Conservation (phyloP, 2,329 filamentous ascomycete species). For the Ophiosphaerella korrae region DNA sequence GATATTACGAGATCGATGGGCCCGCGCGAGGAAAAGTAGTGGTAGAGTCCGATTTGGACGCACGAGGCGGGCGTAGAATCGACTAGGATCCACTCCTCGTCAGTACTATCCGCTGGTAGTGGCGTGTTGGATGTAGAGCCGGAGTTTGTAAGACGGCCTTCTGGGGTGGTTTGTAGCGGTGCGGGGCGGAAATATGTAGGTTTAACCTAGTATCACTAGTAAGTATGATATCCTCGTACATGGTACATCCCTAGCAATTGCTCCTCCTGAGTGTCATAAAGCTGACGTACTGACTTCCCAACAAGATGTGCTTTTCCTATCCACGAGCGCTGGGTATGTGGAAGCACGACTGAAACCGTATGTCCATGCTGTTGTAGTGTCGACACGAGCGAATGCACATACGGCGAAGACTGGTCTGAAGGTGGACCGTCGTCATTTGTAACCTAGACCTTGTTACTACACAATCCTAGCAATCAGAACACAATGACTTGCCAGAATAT, state of each 20-base stretch:
- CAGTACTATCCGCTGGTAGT: constrained; percentile 34
- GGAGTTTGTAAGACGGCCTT: constrained; percentile 45
- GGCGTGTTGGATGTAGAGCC: constrained; percentile 43
- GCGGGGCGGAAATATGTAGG: constrained; percentile 80
- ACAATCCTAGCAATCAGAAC: constrained; percentile 1
- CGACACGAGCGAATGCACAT: constrained; percentile 54
- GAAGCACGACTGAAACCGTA: constrained; percentile 87
- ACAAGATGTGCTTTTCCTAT: constrained; percentile 98
- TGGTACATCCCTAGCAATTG: neutral
- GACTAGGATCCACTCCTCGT: constrained; percentile 58
- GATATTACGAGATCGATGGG: constrained; percentile 55
- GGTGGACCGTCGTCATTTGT: constrained; percentile 60
- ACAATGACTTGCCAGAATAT: constrained; percentile 42
- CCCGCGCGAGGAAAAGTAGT: constrained; percentile 52
- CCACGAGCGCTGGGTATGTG: constrained; percentile 92
- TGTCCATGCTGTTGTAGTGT: constrained; percentile 69
- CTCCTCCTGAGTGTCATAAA: too few relatives aligned
- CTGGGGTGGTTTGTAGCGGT: constrained; percentile 53
- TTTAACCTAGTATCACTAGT: constrained; percentile 55
- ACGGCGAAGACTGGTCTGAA: constrained; percentile 56
- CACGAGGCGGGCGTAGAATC: constrained; percentile 57
- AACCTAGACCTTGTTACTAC: constrained; percentile 40
- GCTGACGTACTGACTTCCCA: constrained; percentile 66
- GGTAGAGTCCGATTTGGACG: constrained; percentile 55
- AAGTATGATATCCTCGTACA: neutral